Base-by-base conservation (phyloP, 2,329 filamentous ascomycete genomes). In the Ilyonectria sp. region DNA sequence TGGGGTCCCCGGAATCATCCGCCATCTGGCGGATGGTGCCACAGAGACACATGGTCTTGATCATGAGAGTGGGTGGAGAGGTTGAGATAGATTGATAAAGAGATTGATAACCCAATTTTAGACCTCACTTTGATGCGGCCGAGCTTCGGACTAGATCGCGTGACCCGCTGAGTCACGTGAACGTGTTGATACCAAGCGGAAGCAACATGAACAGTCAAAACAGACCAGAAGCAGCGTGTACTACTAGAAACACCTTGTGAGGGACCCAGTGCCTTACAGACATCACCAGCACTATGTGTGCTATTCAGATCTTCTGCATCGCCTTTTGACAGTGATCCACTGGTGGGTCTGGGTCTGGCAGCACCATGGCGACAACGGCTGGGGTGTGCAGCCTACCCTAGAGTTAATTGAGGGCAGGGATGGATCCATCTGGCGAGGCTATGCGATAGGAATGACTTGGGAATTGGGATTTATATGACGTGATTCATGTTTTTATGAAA, bases 31-130 rank as follows among this genome's bases (percentile, higher is more conserved):
- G 53, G 57, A 77, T 57, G 21, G 65, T 67, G 29, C 52, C 68
- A 67, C 76, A 78, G 29, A 77, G 62, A 35, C 73, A 74, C 44
- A 69, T 60, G 63, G n/a, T 29, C 17, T 29, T 19, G 26, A 11
- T 13, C 3, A 43, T 33, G 31, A 33, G 8, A 33, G 8, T 33
- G 11, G 31, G 13, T n/a, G 23, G 15, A 8, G 11, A 6, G n/a
- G 49, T 35, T 10, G 49, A 8, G 8, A 29, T 6, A n/a, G 6
- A 50, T 52, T 5, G 49, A 52, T 13, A 33, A 4, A 31, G 17
- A 31, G n/a, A 17, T 52, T 13, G 13, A 50, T 17, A 9, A 52
- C 29, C 10, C 10, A 19, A 23, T 31, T 31, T 11, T 33, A 29
- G 43, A 31, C n/a, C 26, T 53, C 29, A 10, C 2, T 53, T 15